phyloP scores from a whole-genome alignment of 2,329 filamentous ascomycete genomes.

The Bimuria novae-zelandiae region DNA sequence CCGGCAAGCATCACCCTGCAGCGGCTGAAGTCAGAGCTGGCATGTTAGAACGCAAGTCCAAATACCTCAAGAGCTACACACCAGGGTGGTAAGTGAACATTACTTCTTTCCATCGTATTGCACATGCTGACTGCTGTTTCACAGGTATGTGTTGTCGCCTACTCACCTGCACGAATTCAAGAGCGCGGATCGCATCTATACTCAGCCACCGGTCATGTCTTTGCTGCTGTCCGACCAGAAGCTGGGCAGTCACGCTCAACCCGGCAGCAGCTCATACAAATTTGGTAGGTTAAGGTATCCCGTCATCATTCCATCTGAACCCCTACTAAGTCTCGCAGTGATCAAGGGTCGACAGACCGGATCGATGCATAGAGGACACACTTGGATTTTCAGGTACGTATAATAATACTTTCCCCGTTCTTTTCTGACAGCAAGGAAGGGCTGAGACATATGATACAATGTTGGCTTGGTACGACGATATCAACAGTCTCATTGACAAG shows the following conservation, averaged over 20 bases:
- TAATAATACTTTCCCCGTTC: neutral
- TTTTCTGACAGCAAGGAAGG: constrained; percentile 28
- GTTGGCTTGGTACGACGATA: constrained; percentile 95
- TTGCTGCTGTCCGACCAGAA: constrained; percentile 94
- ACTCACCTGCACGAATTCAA: constrained; percentile 99
- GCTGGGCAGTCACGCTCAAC: constrained; percentile 85
- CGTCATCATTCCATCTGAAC: neutral
- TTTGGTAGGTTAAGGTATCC: constrained; percentile 60
- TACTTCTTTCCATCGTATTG: neutral
- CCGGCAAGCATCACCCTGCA: constrained; percentile 83
- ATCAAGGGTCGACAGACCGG: constrained; percentile 95
- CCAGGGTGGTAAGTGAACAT: constrained; percentile 76
- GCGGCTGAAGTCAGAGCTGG: constrained; percentile 85
- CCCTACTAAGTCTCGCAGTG: constrained; percentile 45
- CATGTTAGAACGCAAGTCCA: constrained; percentile 95
- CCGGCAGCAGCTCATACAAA: constrained; percentile 87
- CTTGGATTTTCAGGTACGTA: constrained; percentile 63
- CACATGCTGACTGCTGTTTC: constrained; percentile 13
- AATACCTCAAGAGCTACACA: constrained; percentile 96
- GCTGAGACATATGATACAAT: constrained; percentile 84
- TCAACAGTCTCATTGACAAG: constrained; percentile 86
- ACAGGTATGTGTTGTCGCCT: constrained; percentile 90
- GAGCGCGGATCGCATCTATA: constrained; percentile 84
- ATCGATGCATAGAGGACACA: constrained; percentile 80
- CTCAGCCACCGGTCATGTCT: constrained; percentile 92